These are phyloP conservation scores for Colletotrichum australisinense DNA, from an alignment of 2,329 filamentous ascomycete genomes.

Conservation along the genomic window DNA sequence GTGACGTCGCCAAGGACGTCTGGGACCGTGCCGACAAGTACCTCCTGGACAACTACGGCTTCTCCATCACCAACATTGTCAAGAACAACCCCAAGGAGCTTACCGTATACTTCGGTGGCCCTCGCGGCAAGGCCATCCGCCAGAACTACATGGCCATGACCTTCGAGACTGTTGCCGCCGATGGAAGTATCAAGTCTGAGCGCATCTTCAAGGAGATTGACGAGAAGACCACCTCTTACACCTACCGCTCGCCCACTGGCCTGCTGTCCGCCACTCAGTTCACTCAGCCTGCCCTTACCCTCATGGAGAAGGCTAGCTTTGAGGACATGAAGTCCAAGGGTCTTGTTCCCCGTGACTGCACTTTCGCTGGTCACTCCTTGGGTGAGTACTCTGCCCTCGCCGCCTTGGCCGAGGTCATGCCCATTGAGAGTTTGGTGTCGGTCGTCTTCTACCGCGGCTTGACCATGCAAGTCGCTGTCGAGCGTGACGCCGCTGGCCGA, in stretches of 20 bases:
- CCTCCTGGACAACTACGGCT: conserved; percentile 98
- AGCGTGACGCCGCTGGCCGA: conserved; percentile 90
- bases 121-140: conserved; percentile 95
- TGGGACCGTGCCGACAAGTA: conserved; percentile 99
- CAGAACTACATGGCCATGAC: conserved; percentile 99
- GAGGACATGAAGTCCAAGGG: conserved; percentile 99
- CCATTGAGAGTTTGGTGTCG: conserved; percentile 98
- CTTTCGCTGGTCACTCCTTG: conserved; percentile 96
- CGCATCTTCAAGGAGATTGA: conserved; percentile 99
- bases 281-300: conserved; percentile 94
- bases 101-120: conserved; percentile 97
- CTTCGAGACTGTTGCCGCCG: conserved; percentile 94
- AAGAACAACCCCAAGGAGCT: conserved; percentile 99
- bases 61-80: conserved; percentile 98
- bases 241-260: conserved; percentile 94
- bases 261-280: conserved; percentile 97
- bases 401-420: conserved; percentile 97
- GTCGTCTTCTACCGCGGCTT: conserved; percentile 99
- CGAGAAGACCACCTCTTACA: conserved; percentile 94
- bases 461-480: conserved; percentile 99
- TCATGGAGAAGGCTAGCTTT: conserved; percentile 99
- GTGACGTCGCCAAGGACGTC: conserved; percentile 93
- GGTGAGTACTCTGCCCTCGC: conserved; percentile 98
- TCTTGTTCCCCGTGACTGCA: conserved; percentile 94
- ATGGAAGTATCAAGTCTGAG: conserved; percentile 96